Evolutionary conservation across 2,329 filamentous ascomycete genomes (phyloP), one percentile per base, ranked within the genome.

Genomic region (Colletotrichum viniferum): DNA sequence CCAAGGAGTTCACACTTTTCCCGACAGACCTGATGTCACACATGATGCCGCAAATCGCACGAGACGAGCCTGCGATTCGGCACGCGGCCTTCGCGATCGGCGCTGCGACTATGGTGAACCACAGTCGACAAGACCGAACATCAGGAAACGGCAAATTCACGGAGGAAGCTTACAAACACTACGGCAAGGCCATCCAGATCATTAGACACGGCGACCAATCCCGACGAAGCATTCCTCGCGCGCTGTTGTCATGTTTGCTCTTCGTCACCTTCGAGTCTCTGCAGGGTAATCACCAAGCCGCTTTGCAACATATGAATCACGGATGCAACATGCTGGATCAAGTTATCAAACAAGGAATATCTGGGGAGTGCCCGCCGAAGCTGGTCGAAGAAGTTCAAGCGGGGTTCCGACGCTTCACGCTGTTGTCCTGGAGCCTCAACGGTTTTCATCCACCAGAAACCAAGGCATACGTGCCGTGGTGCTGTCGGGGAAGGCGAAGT

Each of bases 211-310:
- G 7, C 82, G 79, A 8, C 79, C 78, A 14, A 80, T 84, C 32
- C 80, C 82, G 1, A 67, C 85, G 16, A 78, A 84, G 26, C 85
- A 84, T 12, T 7, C 64, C 71, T 5, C 86, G 84, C 1, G 85
- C 85, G 0, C 70, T 86, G 60, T 71, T 86, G 9, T 84, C 85
- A 2, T 86, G 85, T 1, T 77, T 86, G 3, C 77, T 86, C 1
- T 86, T 86, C 69, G 83, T 86, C 52, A 86, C 84, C 74, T 86
- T 86, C 66, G 85, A 86, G 61, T 77, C 84, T 2, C 83, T 85
- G 69, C 79, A 84, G 6, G 84, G 84, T 1, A 86, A 86, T 12
- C 81, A 83, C 68, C 80, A 83, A 3, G 83, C 83, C 2, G 84
- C 85, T 5, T 79, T 86, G 8, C 85, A 85, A 34, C 85, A 86